Evolutionary conservation across 2,329 filamentous ascomycete genomes (phyloP).

Genomic region (Fusarium miscanthi): DNA sequence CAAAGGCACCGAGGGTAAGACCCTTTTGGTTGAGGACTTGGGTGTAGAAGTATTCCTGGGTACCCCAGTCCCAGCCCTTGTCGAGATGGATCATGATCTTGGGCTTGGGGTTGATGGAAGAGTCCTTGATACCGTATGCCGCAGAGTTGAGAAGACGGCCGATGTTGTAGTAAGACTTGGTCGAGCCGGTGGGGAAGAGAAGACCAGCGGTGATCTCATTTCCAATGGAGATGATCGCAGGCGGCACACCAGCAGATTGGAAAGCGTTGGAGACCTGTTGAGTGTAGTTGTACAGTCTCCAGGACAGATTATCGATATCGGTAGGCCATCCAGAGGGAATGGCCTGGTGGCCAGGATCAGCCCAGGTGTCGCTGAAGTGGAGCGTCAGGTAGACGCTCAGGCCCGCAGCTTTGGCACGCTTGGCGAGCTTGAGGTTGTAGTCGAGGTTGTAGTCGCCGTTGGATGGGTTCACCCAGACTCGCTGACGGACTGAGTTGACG

Average conservation of each 20-base stretch:
- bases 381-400: constrained; percentile 71
- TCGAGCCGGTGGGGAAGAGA: constrained; percentile 70
- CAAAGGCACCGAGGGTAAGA: constrained; percentile 67
- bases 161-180: constrained; percentile 67
- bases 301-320: constrained; percentile 67
- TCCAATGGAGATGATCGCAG: constrained; percentile 75
- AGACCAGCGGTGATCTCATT: constrained; percentile 78
- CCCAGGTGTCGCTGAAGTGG: constrained; percentile 77
- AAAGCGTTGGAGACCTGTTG: constrained; percentile 70
- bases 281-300: constrained; percentile 77
- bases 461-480: constrained; percentile 76
- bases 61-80: constrained; percentile 78
- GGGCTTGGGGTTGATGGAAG: constrained; percentile 64
- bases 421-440: constrained; percentile 76
- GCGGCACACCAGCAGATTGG: constrained; percentile 62
- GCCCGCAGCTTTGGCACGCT: constrained; percentile 71
- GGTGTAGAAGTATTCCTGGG: constrained; percentile 74
- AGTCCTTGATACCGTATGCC: constrained; percentile 72
- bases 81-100: constrained; percentile 81
- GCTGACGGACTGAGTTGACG: constrained; percentile 76
- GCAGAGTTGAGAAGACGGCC: constrained; percentile 73
- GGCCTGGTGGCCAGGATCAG: constrained; percentile 71
- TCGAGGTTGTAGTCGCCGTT: constrained; percentile 74
- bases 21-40: constrained; percentile 63
- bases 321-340: constrained; percentile 73